A percentile compares a stretch with the other conserved stretches of the same genome.
Conservation (phyloP, 177 flowering plant genomes). For the Vitis hybrid region DNA sequence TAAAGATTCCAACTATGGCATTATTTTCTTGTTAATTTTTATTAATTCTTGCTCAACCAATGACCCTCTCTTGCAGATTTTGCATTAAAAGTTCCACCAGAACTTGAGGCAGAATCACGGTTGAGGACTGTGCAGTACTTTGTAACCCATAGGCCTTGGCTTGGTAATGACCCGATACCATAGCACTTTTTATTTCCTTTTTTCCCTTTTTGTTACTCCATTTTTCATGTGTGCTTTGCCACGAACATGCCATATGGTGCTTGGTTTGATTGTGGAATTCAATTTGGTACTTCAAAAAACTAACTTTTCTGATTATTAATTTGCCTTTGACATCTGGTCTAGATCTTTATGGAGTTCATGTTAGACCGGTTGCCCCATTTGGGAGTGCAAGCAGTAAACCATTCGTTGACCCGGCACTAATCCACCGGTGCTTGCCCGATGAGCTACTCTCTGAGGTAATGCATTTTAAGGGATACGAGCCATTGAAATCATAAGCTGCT, state of each 20-base stretch:
- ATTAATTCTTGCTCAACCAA: neutral
- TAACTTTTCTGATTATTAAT: too few relatives aligned
- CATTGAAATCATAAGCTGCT: neutral
- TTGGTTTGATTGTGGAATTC: too few relatives aligned
- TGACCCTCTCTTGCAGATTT: constrained; percentile 40
- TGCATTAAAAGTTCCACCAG: constrained; percentile 39
- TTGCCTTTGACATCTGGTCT: constrained; percentile 6
- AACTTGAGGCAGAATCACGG: constrained; percentile 50
- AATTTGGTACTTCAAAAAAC: too few relatives aligned
- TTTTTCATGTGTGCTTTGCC: too few relatives aligned
- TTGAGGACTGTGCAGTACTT: constrained; percentile 54
- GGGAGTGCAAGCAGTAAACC: constrained; percentile 65
- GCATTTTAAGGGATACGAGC: neutral
- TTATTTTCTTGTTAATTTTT: neutral
- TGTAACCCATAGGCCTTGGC: constrained; percentile 80
- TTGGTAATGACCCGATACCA: constrained; percentile 43
- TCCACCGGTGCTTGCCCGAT: constrained; percentile 85
- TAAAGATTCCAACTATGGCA: neutral
- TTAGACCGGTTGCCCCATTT: constrained; percentile 71
- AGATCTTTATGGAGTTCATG: constrained; percentile 90
- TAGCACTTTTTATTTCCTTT: neutral
- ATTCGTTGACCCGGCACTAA: constrained; percentile 60
- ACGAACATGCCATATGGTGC: too few relatives aligned
- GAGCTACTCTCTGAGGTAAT: constrained; percentile 88
- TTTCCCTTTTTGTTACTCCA: too few relatives aligned